These are phyloP conservation scores for Boechera retrofracta DNA, from an alignment of 345 rosid species.

Conservation along the genomic window DNA sequence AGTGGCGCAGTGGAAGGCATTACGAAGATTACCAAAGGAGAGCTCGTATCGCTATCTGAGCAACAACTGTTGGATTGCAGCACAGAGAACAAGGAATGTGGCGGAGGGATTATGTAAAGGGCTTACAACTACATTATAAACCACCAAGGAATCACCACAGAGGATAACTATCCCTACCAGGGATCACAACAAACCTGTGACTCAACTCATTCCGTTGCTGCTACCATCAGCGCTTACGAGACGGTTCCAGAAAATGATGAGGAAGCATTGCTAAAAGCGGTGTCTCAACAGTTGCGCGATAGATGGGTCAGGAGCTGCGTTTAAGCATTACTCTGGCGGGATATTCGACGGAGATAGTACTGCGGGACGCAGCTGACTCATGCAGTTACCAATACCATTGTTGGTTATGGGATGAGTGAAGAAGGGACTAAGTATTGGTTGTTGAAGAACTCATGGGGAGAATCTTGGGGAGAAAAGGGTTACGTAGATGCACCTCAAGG, in stretches of 20 bases:
- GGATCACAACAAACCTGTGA: conserved; percentile 7
- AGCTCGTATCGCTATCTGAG: conserved; percentile 51
- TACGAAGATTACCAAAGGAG: conserved; percentile 46
- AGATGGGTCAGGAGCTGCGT: conserved; percentile 22
- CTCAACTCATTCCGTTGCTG: neutral
- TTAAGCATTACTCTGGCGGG: conserved; percentile 41
- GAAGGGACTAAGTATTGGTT: conserved; percentile 50
- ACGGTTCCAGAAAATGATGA: neutral
- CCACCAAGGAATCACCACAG: conserved; percentile 47
- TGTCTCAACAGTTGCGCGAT: conserved; percentile 48
- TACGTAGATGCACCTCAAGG: conserved; percentile 43
- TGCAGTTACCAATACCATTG: conserved; percentile 41
- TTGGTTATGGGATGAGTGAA: conserved; percentile 47
- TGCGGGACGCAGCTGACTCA: conserved; percentile 42
- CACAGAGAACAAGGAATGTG: conserved; percentile 46
- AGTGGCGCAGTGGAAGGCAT: conserved; percentile 57
- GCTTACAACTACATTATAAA: conserved; percentile 46
- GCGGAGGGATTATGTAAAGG: conserved; percentile 30
- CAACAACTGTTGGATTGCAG: conserved; percentile 64
- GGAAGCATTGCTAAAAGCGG: conserved; percentile 18
- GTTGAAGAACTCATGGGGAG: conserved; percentile 66
- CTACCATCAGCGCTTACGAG: conserved; percentile 9
- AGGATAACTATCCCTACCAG: conserved; percentile 23
- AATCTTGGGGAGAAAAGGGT: conserved; percentile 60
- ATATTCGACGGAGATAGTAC: conserved; percentile 34